Conservation (phyloP, 2,329 filamentous ascomycete species). For the Trichoderma polysporum region DNA sequence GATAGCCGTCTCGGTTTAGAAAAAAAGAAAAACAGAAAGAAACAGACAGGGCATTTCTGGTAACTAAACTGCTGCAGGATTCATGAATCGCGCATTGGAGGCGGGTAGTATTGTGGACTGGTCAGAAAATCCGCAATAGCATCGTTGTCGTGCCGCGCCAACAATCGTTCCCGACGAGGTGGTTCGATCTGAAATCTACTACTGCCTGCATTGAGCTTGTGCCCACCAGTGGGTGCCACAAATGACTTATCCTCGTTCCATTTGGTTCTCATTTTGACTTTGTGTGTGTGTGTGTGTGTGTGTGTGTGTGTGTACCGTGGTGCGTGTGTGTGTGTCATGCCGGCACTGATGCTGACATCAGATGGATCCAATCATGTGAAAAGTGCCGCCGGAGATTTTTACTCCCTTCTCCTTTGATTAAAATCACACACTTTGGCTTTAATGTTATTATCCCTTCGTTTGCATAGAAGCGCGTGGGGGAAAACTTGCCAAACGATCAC, state of each 20-base stretch:
- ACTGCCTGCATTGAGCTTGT: not conserved
- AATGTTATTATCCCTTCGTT: not conserved
- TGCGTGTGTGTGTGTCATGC: too few relatives aligned
- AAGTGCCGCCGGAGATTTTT: slow-evolving; percentile 5
- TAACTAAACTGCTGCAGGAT: not conserved
- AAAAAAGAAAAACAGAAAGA: not conserved
- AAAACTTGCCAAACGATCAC: not conserved
- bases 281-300: not conserved
- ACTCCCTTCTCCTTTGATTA: not conserved
- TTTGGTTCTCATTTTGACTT: not conserved
- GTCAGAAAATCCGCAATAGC: not conserved
- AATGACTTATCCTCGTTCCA: not conserved
- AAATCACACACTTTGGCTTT: not conserved
- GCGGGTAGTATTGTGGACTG: too few relatives aligned
- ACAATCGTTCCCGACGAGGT: not conserved
- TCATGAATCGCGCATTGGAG: not conserved
- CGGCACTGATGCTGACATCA: slow-evolving; percentile 3
- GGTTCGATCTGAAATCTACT: not conserved
- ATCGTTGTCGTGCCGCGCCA: not conserved
- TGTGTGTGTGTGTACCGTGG: too few relatives aligned
- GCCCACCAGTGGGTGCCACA: not conserved
- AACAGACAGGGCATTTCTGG: not conserved
- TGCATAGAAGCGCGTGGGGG: too few relatives aligned
- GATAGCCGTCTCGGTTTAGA: not conserved
- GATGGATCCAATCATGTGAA: not conserved